phyloP scores from a whole-genome alignment of 2,329 filamentous ascomycete genomes.

The Arthrobotrys pseudoclavata region DNA sequence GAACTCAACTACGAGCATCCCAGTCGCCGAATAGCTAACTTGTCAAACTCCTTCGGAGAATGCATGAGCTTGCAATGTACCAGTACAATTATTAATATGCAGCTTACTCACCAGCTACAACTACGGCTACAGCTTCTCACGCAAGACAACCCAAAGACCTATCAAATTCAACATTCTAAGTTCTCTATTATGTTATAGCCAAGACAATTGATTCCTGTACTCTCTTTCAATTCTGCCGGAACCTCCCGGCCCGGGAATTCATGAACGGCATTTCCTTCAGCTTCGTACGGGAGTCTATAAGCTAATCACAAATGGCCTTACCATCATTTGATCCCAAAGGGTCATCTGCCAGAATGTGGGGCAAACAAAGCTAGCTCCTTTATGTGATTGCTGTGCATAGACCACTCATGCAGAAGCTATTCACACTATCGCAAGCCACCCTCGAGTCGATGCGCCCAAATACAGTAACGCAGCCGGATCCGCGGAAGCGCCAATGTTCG shows the following conservation, averaged over 20 bases:
- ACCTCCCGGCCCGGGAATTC: conserved; percentile 25
- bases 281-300: conserved; percentile 16
- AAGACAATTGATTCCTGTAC: background rate
- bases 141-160: conserved; percentile 12
- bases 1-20: background rate
- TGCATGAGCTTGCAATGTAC: conserved; percentile 24
- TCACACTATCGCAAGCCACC: conserved; percentile 50
- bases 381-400: conserved; percentile 55
- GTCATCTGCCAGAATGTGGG: conserved; percentile 59
- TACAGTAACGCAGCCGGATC: conserved; percentile 55
- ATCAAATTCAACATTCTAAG: conserved; percentile 4
- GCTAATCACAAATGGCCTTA: conserved; percentile 28
- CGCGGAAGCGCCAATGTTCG: conserved; percentile 48
- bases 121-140: conserved; percentile 13
- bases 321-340: conserved; percentile 25
- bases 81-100: conserved; percentile 7
- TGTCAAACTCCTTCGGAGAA: background rate
- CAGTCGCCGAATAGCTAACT: background rate
- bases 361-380: conserved; percentile 30
- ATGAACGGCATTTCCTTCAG: conserved; percentile 11
- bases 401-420: conserved; percentile 41
- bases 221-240: background rate
- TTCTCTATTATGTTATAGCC: conserved; percentile 23
- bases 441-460: conserved; percentile 34
- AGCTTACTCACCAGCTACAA: conserved; percentile 19